Evolutionary conservation across 768 basidiomycete genomes (phyloP), one percentile per base, ranked within the genome.

Genomic region (Macrocybe gigantea): DNA sequence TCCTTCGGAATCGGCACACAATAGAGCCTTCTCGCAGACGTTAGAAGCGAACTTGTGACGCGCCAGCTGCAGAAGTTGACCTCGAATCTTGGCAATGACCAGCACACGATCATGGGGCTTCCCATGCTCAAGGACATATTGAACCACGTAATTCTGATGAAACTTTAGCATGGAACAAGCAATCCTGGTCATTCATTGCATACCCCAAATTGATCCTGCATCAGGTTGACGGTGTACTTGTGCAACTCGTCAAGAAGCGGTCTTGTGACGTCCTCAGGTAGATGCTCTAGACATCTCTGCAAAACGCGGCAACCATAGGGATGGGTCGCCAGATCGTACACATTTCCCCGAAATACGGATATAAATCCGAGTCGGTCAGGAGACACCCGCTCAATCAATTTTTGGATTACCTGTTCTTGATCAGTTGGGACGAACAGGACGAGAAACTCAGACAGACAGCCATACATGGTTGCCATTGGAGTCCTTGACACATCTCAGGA

Each of bases 31-130:
- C 68, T 95, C 94, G 63, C 87, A 88, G 13, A 97, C 95, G 59
- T 99, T 98, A 5, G 93, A 96, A 5, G 92, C 93, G 59, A 90
- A 95, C 62, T 95, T 95, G 63, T 92, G 91, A 45, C 83, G 79
- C 1, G 91, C 79, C 76, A 94, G 81, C 51, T 74, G 71, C 38
- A 93, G 63, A 63, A 97, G 77, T 57, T 89, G 84, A 3, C 90
- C 90, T 7, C 75, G 79, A 44, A 97, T 74, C 54, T 81, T 79
- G 10, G 70, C 64, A 47, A 93, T 73, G 34, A 96, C 77, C 47
- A 75, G 67, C 2, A 73, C 69, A 44, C 78, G 79, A 60, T 97
- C 94, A 9, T 80, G 73, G 1, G 74, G 72, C 48, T 73, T 73
- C 5, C 93, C 93, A 55, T 86, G 77, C 60, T 92, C 88, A 32